Percentiles rank a stretch among this genome's conserved stretches.
Evolutionary conservation across 176 grass and related monocot genomes (phyloP).

Genomic region (Chrysopogon serrulatus): DNA sequence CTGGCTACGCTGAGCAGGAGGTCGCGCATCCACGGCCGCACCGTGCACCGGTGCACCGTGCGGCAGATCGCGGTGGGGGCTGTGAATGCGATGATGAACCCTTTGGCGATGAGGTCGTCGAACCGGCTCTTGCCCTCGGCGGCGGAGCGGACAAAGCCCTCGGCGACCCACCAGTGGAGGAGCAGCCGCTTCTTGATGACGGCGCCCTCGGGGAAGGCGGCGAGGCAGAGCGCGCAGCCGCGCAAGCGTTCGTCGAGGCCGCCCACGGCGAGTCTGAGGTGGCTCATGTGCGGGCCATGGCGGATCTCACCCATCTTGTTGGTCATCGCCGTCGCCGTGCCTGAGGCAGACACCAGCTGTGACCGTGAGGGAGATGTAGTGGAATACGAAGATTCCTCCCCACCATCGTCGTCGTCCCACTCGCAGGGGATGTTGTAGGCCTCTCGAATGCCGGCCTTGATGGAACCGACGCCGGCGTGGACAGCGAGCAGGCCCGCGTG

Average conservation of each 20-base stretch:
- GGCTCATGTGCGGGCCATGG: background rate
- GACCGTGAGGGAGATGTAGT: too few species aligned
- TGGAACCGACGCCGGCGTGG: background rate
- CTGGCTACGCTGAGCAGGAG: constrained; percentile 5
- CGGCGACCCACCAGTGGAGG: constrained; percentile 56
- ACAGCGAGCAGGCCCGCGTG: background rate
- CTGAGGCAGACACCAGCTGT: background rate
- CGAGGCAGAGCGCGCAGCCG: constrained; percentile 36
- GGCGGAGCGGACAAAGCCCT: constrained; percentile 17
- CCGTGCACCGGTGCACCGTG: too few species aligned
- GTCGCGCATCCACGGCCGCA: constrained; percentile 18
- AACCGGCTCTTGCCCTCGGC: constrained; percentile 3
- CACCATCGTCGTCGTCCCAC: background rate
- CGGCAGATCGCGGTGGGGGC: too few species aligned
- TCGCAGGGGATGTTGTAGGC: background rate
- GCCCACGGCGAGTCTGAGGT: constrained; percentile 1
- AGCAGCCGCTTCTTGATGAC: constrained; percentile 42
- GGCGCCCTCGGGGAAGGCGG: constrained; percentile 34
- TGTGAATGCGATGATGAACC: constrained; percentile 26
- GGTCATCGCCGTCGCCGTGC: background rate
- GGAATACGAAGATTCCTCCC: background rate
- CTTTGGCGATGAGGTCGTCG: constrained; percentile 21
- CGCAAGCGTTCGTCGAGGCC: background rate
- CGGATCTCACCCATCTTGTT: background rate
- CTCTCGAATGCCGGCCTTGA: background rate